Evolutionary conservation across 768 basidiomycete species (phyloP), one percentile per base, ranked within the genome.

Genomic region (Suillus ampliporus): DNA sequence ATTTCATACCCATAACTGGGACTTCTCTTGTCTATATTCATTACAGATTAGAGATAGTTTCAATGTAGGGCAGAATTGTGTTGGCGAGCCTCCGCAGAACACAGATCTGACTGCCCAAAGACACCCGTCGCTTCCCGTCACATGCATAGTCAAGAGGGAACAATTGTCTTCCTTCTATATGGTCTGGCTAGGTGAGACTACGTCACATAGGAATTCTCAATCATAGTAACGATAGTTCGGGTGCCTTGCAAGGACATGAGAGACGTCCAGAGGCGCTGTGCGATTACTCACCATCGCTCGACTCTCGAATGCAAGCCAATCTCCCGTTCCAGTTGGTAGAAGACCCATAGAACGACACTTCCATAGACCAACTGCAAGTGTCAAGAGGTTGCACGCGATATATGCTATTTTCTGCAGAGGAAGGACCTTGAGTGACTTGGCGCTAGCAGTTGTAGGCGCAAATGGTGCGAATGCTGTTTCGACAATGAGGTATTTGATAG

Each of bases 301-400:
- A 2, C 87, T 89, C 79, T 97, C 95, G 67, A 98, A 98, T 15
- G 93, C 94, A 57, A 97, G 78, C 94, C 95, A 98, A 77, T 98
- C 96, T 2, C 91, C 94, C 0, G 94, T 92, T 1, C 96, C 94
- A 1, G 88, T 90, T 0, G 95, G 95, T 19, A 98, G 77, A 58
- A 98, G 80, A 0, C 95, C 95, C 94, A 98, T 95, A 0, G 89
- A 86, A 37, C 88, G 87, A 76, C 95, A 97, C 76, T 98, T 98
- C 90, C 92, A 98, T 31, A 97, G 75, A 0, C 95, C 95, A 34
- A 97, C 87, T 6, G 80, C 86, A 19, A 97, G 82, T 0, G 94
- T 96, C 60, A 90, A 72, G 5, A 91, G 59, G 71, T 94, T 94
- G 74, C 90, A 92, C 1, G 83, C 74, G 2, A 95, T 64, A 69